phyloP scores from a whole-genome alignment of 345 rosid species.

The Passiflora organensis region DNA sequence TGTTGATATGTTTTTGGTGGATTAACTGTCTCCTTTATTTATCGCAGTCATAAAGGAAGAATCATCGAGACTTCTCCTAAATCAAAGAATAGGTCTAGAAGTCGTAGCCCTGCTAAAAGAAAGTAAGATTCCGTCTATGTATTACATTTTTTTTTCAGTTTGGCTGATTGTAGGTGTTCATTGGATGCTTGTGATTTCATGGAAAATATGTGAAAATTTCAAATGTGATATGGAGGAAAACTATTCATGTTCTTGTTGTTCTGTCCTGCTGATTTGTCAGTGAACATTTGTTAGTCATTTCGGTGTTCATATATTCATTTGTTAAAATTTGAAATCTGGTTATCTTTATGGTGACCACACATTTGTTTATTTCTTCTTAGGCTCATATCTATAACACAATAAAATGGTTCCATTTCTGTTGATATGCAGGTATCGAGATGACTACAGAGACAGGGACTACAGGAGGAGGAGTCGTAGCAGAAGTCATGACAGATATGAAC shows the following conservation, averaged over 20 bases:
- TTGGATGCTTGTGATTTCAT: too few species aligned
- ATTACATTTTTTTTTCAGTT: neutral
- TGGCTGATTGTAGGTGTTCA: too few species aligned
- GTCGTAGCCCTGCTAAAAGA: constrained; percentile 54
- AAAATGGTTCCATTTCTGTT: too few species aligned
- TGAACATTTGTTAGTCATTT: too few species aligned
- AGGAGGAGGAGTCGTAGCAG: constrained; percentile 48
- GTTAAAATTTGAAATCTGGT: neutral
- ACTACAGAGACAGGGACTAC: constrained; percentile 38
- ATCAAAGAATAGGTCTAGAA: constrained; percentile 35
- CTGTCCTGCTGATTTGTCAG: too few species aligned
- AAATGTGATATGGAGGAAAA: too few species aligned
- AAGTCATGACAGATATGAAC: constrained; percentile 42
- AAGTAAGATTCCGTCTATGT: neutral
- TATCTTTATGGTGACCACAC: neutral
- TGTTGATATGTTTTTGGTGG: neutral
- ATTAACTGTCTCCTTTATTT: neutral
- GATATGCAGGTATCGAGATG: constrained; percentile 38
- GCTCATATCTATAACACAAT: too few species aligned
- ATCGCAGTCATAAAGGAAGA: constrained; percentile 45
- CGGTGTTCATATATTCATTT: neutral
- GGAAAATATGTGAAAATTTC: too few species aligned
- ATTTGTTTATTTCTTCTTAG: neutral
- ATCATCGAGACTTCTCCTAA: constrained; percentile 40
- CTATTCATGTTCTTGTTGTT: too few species aligned